phyloP scores from a whole-genome alignment of 495 filamentous ascomycete species.

The Entonaema liquescens region DNA sequence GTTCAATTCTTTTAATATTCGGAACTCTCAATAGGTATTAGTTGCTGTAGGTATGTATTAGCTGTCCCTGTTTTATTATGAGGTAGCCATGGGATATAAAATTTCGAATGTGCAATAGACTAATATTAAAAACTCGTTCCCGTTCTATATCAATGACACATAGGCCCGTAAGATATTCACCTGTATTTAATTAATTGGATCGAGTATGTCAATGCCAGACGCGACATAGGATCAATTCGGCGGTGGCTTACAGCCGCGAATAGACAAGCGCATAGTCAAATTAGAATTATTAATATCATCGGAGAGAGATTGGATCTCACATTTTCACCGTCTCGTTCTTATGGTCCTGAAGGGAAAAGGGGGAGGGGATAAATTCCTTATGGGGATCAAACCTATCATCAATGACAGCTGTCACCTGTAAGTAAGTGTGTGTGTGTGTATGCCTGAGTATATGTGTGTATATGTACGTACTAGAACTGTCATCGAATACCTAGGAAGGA shows the following conservation, averaged over 20 bases:
- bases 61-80: background rate
- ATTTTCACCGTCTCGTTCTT: slow-evolving; percentile 3
- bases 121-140: background rate
- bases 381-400: background rate
- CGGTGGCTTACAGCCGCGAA: background rate
- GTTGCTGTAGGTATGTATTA: too few species aligned
- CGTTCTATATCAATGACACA: background rate
- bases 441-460: background rate
- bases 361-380: background rate
- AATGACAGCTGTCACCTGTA: slow-evolving; percentile 6
- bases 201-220: background rate
- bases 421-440: background rate
- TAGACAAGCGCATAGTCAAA: background rate
- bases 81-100: too few species aligned
- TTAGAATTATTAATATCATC: background rate
- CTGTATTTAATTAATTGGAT: background rate
- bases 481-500: slow-evolving; percentile 1
- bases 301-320: background rate
- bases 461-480: background rate
- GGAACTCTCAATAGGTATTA: too few species aligned
- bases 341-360: background rate
- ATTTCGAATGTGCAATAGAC: too few species aligned
- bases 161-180: background rate
- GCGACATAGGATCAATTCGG: background rate
- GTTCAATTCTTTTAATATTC: too few species aligned